Evolutionary conservation across 306 rosid species (phyloP).

Genomic region (Calophaca sinica): DNA sequence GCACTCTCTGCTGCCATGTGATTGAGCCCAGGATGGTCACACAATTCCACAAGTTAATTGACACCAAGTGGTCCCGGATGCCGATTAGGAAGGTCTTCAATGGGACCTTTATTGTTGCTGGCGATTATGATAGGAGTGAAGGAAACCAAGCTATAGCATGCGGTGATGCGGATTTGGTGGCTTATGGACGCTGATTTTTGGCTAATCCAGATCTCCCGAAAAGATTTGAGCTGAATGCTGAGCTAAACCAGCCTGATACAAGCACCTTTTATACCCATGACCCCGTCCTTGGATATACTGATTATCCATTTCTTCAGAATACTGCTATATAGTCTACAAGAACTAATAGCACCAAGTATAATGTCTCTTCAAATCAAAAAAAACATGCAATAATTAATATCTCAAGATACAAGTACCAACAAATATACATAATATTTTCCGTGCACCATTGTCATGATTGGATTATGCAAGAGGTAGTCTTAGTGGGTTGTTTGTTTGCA

Average conservation of each 20-base stretch:
- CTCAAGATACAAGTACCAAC: too few relatives aligned
- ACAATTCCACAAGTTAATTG: background rate
- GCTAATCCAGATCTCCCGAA: slow-evolving; percentile 67
- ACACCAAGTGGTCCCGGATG: slow-evolving; percentile 39
- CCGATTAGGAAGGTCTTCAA: slow-evolving; percentile 58
- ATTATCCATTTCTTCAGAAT: slow-evolving; percentile 55
- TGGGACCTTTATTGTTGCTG: slow-evolving; percentile 63
- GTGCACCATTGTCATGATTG: too few relatives aligned
- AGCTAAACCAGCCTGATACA: slow-evolving; percentile 48
- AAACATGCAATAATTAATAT: too few relatives aligned
- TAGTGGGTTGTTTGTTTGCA: too few relatives aligned
- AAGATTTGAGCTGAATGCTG: slow-evolving; percentile 55
- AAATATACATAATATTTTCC: too few relatives aligned
- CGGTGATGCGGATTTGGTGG: slow-evolving; percentile 53
- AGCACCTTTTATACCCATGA: slow-evolving; percentile 49
- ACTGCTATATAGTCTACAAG: background rate
- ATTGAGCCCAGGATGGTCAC: slow-evolving; percentile 71
- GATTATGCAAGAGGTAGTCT: too few relatives aligned
- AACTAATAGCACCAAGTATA: too few relatives aligned
- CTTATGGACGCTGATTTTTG: slow-evolving; percentile 57
- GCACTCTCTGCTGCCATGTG: slow-evolving; percentile 60
- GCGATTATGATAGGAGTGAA: slow-evolving; percentile 54
- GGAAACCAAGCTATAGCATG: slow-evolving; percentile 51
- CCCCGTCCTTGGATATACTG: slow-evolving; percentile 58
- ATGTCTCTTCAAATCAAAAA: too few relatives aligned